Percentiles rank a stretch among this genome's conserved stretches.
These are phyloP conservation scores for Pichia cephalocereana DNA, from an alignment of 805 yeast species.

Conservation along the genomic window DNA sequence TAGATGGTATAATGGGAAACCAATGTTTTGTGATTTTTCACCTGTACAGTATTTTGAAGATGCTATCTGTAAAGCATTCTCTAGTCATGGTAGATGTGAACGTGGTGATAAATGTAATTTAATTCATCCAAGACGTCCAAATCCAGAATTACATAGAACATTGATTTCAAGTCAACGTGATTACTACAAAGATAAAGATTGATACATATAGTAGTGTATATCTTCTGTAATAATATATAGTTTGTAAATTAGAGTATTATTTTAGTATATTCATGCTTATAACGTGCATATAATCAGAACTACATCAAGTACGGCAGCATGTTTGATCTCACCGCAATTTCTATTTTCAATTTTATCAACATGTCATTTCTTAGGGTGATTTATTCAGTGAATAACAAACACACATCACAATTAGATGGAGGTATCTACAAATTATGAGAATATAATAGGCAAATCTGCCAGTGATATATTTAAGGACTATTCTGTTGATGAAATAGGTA, in stretches of 20 bases:
- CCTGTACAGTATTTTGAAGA: constrained; percentile 66
- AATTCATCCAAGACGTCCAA: constrained; percentile 65
- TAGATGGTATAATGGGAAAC: constrained; percentile 75
- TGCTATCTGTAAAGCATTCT: constrained; percentile 69
- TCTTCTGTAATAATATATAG: too few species aligned
- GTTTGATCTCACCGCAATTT: too few species aligned
- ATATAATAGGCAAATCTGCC: constrained; percentile 6
- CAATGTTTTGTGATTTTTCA: constrained; percentile 69
- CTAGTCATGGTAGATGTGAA: constrained; percentile 45
- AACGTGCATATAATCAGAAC: too few species aligned
- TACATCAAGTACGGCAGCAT: too few species aligned
- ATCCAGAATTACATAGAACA: constrained; percentile 18
- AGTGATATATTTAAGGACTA: constrained; percentile 21
- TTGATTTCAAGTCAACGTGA: constrained; percentile 15
- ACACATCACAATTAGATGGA: constrained; percentile 1
- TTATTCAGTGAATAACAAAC: not conserved
- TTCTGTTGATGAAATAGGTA: constrained; percentile 22
- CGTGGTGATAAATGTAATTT: constrained; percentile 82
- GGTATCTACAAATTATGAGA: not conserved
- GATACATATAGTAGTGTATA: too few species aligned
- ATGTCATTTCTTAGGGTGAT: too few species aligned
- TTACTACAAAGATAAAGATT: constrained; percentile 2
- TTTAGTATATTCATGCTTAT: too few species aligned
- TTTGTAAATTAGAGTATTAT: too few species aligned
- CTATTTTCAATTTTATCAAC: too few species aligned